Conservation (phyloP, 1,284 basidiomycete species). For the Ganoderma leucocontextum region DNA sequence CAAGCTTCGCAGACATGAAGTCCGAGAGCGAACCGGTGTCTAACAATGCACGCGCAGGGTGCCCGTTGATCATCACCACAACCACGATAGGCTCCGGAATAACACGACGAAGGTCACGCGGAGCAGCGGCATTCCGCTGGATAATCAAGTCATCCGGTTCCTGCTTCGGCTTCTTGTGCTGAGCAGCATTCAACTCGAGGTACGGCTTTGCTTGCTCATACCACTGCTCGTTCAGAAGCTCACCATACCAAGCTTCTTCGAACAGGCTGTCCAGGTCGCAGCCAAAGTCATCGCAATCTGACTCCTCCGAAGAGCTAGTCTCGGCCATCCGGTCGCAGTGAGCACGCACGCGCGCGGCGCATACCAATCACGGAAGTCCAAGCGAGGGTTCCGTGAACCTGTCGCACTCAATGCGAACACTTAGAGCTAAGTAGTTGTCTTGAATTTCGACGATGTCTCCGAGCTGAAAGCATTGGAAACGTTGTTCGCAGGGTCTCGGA, state of each 20-base stretch:
- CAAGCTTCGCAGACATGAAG: constrained; percentile 47
- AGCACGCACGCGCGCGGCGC: not conserved
- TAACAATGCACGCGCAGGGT: constrained; percentile 41
- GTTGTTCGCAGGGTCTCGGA: not conserved
- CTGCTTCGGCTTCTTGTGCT: not conserved
- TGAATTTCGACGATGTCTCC: not conserved
- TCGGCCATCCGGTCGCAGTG: not conserved
- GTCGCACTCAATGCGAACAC: not conserved
- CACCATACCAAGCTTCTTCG: not conserved
- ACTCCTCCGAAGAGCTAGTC: not conserved
- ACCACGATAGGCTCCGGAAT: constrained; percentile 43
- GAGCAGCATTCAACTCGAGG: not conserved
- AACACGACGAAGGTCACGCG: not conserved
- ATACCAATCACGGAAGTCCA: not conserved
- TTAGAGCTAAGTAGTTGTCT: not conserved
- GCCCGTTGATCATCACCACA: constrained; percentile 42
- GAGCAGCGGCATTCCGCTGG: not conserved
- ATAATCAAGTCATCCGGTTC: not conserved
- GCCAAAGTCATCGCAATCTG: not conserved
- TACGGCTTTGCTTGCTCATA: not conserved
- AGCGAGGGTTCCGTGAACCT: not conserved
- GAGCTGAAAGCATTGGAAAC: not conserved
- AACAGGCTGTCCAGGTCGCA: not conserved
- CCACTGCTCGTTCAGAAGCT: not conserved
- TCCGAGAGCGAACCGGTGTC: constrained; percentile 48